Evolutionary conservation across 1,284 basidiomycete genomes (phyloP).

Genomic region (Malassezia japonica): DNA sequence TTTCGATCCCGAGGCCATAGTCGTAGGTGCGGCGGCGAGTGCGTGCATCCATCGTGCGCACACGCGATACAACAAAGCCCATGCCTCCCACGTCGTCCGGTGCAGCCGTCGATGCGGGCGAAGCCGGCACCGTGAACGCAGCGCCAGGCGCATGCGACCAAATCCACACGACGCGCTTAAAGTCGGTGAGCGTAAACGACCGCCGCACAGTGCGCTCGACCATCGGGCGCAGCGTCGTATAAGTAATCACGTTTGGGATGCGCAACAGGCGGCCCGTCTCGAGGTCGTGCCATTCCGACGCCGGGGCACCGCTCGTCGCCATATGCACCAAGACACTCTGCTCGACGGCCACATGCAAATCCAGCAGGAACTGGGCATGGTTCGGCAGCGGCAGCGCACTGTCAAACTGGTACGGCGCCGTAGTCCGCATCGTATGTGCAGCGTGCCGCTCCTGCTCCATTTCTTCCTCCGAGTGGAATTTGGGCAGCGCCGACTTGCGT

Average conservation of each 20-base stretch:
- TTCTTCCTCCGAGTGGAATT: background rate
- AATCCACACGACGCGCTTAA: constrained; percentile 28
- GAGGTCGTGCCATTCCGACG: constrained; percentile 11
- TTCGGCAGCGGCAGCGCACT: constrained; percentile 22
- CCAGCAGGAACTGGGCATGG: constrained; percentile 26
- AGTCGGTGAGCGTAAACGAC: constrained; percentile 23
- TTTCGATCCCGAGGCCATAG: constrained; percentile 35
- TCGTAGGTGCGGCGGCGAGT: constrained; percentile 23
- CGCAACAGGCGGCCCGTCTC: constrained; percentile 20
- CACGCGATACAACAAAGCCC: constrained; percentile 29
- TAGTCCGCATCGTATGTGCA: background rate
- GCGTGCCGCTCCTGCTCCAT: background rate
- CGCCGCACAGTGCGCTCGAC: constrained; percentile 37
- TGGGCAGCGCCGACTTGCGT: background rate
- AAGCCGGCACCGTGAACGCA: background rate
- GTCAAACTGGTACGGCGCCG: constrained; percentile 1
- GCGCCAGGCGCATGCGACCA: constrained; percentile 26
- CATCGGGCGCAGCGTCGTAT: constrained; percentile 28
- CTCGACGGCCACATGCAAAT: constrained; percentile 34
- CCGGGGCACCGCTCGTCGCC: constrained; percentile 31
- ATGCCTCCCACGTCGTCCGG: constrained; percentile 24
- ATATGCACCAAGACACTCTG: constrained; percentile 41
- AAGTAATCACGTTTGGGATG: constrained; percentile 35
- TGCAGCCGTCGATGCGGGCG: background rate
- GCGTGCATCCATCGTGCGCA: constrained; percentile 24